phyloP scores from a whole-genome alignment of 345 rosid species.

The Sonneratia alba region DNA sequence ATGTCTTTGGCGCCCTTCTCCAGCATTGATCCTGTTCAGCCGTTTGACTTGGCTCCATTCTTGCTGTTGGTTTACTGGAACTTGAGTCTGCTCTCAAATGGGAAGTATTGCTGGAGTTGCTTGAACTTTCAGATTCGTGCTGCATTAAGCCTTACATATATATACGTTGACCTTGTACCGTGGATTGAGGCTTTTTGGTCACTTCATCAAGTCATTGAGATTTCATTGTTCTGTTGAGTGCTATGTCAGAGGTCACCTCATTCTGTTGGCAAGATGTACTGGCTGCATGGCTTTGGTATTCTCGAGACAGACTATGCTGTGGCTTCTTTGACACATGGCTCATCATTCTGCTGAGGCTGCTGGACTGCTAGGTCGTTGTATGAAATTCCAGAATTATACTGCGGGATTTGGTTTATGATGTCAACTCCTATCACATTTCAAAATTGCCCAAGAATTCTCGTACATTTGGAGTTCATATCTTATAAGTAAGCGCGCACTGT shows the following conservation, averaged over 20 bases:
- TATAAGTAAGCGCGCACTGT: too few relatives aligned
- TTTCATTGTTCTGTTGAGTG: not conserved
- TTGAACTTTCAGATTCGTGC: not conserved
- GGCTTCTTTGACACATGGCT: not conserved
- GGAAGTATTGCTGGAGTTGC: not conserved
- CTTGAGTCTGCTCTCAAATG: not conserved
- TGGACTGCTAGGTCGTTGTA: not conserved
- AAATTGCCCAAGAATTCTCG: too few relatives aligned
- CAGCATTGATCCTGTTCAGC: not conserved
- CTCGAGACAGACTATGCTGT: not conserved
- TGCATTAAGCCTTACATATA: not conserved
- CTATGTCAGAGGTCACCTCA: not conserved
- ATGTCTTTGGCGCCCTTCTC: not conserved
- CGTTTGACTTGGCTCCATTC: not conserved
- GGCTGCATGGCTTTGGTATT: not conserved
- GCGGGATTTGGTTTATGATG: not conserved
- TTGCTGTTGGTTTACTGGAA: not conserved
- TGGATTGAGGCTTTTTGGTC: not conserved
- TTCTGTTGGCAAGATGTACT: not conserved
- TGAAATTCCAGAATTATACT: not conserved
- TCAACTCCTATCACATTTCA: not conserved
- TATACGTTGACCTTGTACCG: not conserved
- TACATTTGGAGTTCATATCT: too few relatives aligned
- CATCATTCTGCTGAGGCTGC: not conserved
- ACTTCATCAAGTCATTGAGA: not conserved